Conservation (phyloP, 2,329 filamentous ascomycete genomes). For the Ophiosphaerella herpotricha region DNA sequence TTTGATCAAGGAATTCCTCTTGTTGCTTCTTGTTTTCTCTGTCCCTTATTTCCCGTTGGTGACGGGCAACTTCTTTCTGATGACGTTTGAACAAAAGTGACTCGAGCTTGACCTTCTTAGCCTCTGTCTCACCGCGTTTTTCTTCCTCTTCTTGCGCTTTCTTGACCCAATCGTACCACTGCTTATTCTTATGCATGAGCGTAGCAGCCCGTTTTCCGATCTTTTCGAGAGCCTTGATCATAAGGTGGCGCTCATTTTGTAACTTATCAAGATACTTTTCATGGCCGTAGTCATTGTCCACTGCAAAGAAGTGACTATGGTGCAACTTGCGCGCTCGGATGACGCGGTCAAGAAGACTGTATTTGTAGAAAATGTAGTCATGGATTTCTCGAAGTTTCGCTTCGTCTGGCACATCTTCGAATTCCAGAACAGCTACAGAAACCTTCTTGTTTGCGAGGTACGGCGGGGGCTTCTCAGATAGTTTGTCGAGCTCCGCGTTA, state of each 20-base stretch:
- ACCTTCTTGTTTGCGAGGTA: constrained; percentile 44
- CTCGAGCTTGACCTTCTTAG: constrained; percentile 56
- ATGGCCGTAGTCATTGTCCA: constrained; percentile 52
- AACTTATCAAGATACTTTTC: constrained; percentile 48
- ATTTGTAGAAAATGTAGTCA: constrained; percentile 47
- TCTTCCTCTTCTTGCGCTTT: constrained; percentile 54
- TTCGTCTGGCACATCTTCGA: constrained; percentile 47
- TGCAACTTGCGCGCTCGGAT: constrained; percentile 51
- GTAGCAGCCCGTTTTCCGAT: constrained; percentile 50
- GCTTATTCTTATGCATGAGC: constrained; percentile 52
- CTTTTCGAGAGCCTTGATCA: constrained; percentile 49
- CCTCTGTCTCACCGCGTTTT: constrained; percentile 52
- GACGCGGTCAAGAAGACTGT: constrained; percentile 47
- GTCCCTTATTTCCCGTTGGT: constrained; percentile 45
- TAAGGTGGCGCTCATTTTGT: constrained; percentile 44
- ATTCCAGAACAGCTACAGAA: constrained; percentile 48
- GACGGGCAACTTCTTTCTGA: constrained; percentile 51
- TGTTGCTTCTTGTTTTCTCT: constrained; percentile 52
- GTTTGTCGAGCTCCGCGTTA: constrained; percentile 50
- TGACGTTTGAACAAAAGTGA: constrained; percentile 55
- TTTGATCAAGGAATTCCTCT: constrained; percentile 52
- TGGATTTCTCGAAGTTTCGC: constrained; percentile 46
- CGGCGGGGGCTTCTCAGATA: constrained; percentile 38
- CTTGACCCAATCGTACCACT: constrained; percentile 57
- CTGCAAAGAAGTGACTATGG: constrained; percentile 50